Percentiles rank a stretch among this genome's conserved stretches.
Evolutionary conservation across 2,329 filamentous ascomycete species (phyloP).

Genomic region (Calonectria pauciramosa): DNA sequence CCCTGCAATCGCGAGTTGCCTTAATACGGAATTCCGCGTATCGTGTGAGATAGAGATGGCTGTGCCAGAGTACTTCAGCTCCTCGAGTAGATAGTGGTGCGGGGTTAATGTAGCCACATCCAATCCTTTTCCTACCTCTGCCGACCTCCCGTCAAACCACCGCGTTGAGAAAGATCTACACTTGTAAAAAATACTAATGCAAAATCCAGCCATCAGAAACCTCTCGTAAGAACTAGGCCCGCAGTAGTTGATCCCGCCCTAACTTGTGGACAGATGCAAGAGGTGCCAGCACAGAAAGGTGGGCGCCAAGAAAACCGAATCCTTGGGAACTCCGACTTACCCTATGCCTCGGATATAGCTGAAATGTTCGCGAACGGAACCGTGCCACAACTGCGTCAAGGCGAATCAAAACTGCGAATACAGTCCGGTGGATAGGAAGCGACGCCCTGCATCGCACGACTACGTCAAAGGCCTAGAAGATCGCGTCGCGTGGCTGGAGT

Average conservation of each 20-base stretch:
- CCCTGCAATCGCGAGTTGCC: neutral
- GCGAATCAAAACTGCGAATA: constrained; percentile 25
- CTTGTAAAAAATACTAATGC: neutral
- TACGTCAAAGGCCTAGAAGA: constrained; percentile 41
- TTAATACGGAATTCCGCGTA: neutral
- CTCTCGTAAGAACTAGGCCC: neutral
- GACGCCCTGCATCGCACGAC: constrained; percentile 33
- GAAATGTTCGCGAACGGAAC: constrained; percentile 29
- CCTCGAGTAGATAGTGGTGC: neutral
- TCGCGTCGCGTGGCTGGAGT: constrained; percentile 36
- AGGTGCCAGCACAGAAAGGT: constrained; percentile 30
- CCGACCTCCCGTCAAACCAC: neutral
- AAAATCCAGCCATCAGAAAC: neutral
- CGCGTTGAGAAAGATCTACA: neutral
- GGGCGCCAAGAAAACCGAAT: neutral
- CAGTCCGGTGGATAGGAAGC: constrained; percentile 21
- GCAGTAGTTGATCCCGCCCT: neutral
- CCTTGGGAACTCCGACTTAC: neutral
- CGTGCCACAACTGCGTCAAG: constrained; percentile 26
- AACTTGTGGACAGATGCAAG: constrained; percentile 19
- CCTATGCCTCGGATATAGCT: neutral
- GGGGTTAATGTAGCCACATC: neutral
- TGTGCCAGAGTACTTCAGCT: neutral
- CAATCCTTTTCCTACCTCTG: neutral
- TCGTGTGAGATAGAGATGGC: too few relatives aligned